Evolutionary conservation across 371 early-diverging fungal genomes (phyloP), one percentile per base, ranked within the genome.

Genomic region (Rhizopus arrhizus): DNA sequence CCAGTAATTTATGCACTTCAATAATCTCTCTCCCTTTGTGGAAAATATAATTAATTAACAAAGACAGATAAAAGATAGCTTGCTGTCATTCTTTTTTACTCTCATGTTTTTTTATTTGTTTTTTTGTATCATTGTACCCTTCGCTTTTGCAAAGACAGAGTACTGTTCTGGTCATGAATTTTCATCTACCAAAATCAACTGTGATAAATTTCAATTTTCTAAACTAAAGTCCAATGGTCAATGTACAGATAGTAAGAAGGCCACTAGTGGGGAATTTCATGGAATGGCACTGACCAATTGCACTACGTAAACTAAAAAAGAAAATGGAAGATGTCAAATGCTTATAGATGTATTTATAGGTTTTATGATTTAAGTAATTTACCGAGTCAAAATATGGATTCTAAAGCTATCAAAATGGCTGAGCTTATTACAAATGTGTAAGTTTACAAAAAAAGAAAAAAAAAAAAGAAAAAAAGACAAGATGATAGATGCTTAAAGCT

Each of bases 401-500:
- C 56, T 16, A 61, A 65, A 40, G 65, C 75, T 13, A 50, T 46
- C 4, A 78, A 64, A 49, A 78, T 75, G 79, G 79, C 79, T 5
- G 65, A 73, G 47, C 42, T 78, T 36, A 78, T 78, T 32, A 78
- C 79, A 36, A 78, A 78, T 53, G 79, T 75, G 79, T 78, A 75
- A 32, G 69, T 32, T n/a, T 43, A 36, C 22, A 22, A 22, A 22
- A 22, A 22, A 22, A 22, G 2, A 22, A 22, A 22, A 22, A 22
- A 22, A 22, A 22, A 22, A 22, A 22, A 22, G 2, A 22, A 22
- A 22, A 22, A 22, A 22, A 22, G 22, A 22, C 2, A 22, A 22
- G 22, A 22, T 22, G 22, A 22, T 22, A 22, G 22, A 22, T 22
- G 22, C 22, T 22, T 22, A 22, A 22, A 22, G 22, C 2, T 22